These are phyloP conservation scores for Ustilago shanxiensis DNA, from an alignment of 1,284 basidiomycete species.

Conservation along the genomic window DNA sequence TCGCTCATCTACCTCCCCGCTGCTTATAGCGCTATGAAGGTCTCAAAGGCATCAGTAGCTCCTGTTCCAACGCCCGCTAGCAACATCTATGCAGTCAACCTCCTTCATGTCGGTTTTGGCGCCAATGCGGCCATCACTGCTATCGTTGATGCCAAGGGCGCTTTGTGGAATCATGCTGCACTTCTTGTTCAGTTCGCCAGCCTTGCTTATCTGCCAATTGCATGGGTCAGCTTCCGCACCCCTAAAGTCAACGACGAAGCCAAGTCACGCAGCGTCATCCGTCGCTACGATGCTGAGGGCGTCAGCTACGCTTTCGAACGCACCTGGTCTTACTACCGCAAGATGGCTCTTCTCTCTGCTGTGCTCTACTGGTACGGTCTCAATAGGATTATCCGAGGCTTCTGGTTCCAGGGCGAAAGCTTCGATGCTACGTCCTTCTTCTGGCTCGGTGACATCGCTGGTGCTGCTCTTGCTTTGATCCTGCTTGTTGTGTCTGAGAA, in stretches of 20 bases:
- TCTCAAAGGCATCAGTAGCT: slow-evolving; percentile 31
- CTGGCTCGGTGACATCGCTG: slow-evolving; percentile 46
- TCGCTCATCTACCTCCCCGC: slow-evolving; percentile 32
- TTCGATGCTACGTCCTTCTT: slow-evolving; percentile 44
- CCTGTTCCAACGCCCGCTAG: slow-evolving; percentile 46
- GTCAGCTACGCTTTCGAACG: slow-evolving; percentile 56
- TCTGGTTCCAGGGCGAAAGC: slow-evolving; percentile 17
- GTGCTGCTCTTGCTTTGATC: slow-evolving; percentile 16
- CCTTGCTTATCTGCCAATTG: slow-evolving; percentile 35
- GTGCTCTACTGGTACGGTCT: slow-evolving; percentile 58
- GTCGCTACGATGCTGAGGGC: slow-evolving; percentile 46
- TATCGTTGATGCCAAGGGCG: slow-evolving; percentile 16
- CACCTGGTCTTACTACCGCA: slow-evolving; percentile 59
- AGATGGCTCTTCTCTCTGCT: slow-evolving; percentile 42
- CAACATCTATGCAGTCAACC: slow-evolving; percentile 49
- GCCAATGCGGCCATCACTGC: slow-evolving; percentile 17
- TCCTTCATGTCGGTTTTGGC: slow-evolving; percentile 29
- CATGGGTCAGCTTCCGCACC: slow-evolving; percentile 42
- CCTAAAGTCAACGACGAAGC: slow-evolving; percentile 45
- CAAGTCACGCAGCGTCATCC: slow-evolving; percentile 37
- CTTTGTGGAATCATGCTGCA: slow-evolving; percentile 36
- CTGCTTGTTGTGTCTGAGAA: slow-evolving; percentile 41
- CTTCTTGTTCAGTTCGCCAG: slow-evolving; percentile 39
- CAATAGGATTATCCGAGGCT: slow-evolving; percentile 41
- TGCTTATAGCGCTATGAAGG: slow-evolving; percentile 37